Evolutionary conservation across 2,329 filamentous ascomycete species (phyloP), one percentile per base, ranked within the genome.

Genomic region (Fusarium proliferatum): DNA sequence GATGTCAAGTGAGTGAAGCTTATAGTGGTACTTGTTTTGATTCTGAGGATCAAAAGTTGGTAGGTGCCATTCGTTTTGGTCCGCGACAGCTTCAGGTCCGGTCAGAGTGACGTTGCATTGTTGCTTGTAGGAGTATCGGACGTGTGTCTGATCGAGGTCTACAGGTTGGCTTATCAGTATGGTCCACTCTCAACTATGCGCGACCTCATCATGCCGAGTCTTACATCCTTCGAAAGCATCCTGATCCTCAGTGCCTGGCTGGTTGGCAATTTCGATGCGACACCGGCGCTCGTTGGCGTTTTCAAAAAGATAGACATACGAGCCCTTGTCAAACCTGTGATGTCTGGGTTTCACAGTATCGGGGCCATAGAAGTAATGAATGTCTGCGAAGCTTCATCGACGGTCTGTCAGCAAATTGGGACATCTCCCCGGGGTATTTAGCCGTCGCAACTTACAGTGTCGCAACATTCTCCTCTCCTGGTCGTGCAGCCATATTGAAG

Each of bases 231-330:
- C 88, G 79, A 95, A 94, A 16, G 93, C 93, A 84, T 95, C 93
- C 79, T 95, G 93, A n/a, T 92, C 88, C 3, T 92, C 88, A 6
- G 90, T 92, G 60, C 93, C 93, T 13, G 92, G 88, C 76, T 91
- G 86, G 78, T 95, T 96, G 48, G 93, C 93, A 70, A 95, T 85
- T 82, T 95, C 93, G 72, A 95, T 84, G 74, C 93, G 91, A 72
- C 92, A 92, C 68, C 89, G 87, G 69, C 90, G 87, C 75, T 91
- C 88, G 69, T 85, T 85, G 17, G 92, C 88, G 79, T 94, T 92
- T 81, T 95, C 92, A 80, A 94, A 95, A 10, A 95, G 85, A 79
- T 95, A 95, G 64, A 95, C 88, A 80, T 95, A 95, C 12, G 92
- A 95, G 52, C 91, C 89, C 80, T 93, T 93, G 81, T 94, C 91